These are phyloP conservation scores for Pyropia haitanensis DNA, from an alignment of 23 red algal species.

Conservation along the genomic window DNA sequence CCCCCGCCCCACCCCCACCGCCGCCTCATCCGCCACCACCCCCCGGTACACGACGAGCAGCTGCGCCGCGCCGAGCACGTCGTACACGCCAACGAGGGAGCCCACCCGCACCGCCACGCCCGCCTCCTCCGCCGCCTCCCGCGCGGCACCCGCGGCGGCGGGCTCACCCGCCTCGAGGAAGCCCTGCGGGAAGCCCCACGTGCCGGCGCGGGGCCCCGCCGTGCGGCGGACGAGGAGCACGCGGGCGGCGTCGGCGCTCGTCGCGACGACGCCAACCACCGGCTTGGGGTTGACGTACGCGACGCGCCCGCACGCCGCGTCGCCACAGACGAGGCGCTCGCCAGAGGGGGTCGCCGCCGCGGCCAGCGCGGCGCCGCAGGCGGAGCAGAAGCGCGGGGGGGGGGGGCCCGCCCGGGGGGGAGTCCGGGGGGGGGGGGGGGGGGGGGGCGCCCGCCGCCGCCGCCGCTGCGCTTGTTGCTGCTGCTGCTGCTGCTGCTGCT, in stretches of 20 bases:
- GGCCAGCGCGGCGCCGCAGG: too few relatives aligned
- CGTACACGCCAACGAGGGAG: conserved; percentile 52
- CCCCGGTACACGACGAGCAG: conserved; percentile 55
- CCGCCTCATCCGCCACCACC: conserved; percentile 17
- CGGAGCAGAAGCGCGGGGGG: too few relatives aligned
- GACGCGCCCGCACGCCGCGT: conserved; percentile 12
- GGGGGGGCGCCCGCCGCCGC: too few relatives aligned
- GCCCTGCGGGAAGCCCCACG: conserved; percentile 59
- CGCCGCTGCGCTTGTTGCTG: too few relatives aligned
- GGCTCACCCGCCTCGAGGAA: conserved; percentile 63
- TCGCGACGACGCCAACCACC: conserved; percentile 27
- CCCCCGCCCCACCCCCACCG: conserved; percentile 23
- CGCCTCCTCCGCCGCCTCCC: conserved; percentile 60
- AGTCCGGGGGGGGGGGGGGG: too few relatives aligned
- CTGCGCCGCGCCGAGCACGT: conserved; percentile 54
- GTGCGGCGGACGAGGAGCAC: conserved; percentile 49
- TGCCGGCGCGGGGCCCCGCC: conserved; percentile 21
- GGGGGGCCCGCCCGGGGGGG: too few relatives aligned
- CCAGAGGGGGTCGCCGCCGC: too few relatives aligned
- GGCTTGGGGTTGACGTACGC: conserved; percentile 70
- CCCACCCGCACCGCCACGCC: conserved; percentile 26
- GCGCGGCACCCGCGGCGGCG: conserved; percentile 21
- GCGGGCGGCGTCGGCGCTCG: conserved; percentile 19
- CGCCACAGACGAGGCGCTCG: conserved; percentile 34
- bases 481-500: too few relatives aligned